Percentiles rank a stretch among this genome's conserved stretches.
These are phyloP conservation scores for Phalaenopsis equestris DNA, from an alignment of 106 monocot species.

Conservation along the genomic window DNA sequence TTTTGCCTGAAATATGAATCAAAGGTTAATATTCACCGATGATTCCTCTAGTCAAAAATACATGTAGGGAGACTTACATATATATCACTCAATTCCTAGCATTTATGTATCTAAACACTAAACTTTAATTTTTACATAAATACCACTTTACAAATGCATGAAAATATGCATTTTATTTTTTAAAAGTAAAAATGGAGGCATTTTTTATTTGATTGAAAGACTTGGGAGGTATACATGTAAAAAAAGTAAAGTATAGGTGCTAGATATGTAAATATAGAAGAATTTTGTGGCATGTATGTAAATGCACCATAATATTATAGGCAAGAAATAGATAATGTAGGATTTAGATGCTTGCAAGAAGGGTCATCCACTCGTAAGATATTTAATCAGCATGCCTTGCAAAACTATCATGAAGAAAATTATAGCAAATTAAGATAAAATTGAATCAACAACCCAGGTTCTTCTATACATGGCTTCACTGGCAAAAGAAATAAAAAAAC, in stretches of 20 bases:
- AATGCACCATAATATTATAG: not conserved
- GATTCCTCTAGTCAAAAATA: not conserved
- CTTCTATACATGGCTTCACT: not conserved
- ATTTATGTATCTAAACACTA: too few relatives aligned
- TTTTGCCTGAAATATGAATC: conserved; percentile 58
- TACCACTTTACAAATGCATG: too few relatives aligned
- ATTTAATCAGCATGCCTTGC: not conserved
- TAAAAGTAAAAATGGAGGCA: too few relatives aligned
- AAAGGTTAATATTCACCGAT: not conserved
- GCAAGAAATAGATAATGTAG: not conserved
- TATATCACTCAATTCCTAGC: too few relatives aligned
- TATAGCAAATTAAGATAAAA: not conserved
- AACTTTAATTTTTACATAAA: too few relatives aligned
- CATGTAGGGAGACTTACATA: too few relatives aligned
- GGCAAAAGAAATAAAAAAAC: not conserved
- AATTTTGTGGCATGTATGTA: too few relatives aligned
- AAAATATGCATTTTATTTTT: too few relatives aligned
- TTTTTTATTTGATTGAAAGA: too few relatives aligned
- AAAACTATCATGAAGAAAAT: not conserved
- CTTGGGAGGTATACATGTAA: too few relatives aligned
- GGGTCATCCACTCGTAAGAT: not conserved
- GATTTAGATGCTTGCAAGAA: not conserved
- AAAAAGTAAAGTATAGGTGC: too few relatives aligned
- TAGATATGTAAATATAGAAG: too few relatives aligned
- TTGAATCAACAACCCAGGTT: not conserved